A percentile compares a stretch with the other conserved stretches of the same genome.
Evolutionary conservation across 2,329 filamentous ascomycete genomes (phyloP).

Genomic region (Trichoderma cornu-damae): DNA sequence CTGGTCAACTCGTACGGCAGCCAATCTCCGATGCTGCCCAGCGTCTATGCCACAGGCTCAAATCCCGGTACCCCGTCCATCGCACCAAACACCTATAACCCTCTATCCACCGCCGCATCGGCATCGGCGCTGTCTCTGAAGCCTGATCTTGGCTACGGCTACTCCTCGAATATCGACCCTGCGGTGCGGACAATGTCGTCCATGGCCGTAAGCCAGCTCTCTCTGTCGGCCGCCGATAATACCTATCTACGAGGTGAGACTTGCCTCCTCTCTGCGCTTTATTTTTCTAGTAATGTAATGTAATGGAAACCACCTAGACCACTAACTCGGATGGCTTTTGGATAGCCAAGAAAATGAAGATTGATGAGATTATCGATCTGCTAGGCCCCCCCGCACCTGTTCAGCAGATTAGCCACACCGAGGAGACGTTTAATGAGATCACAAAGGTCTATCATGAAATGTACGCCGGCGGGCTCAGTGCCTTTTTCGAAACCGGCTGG

Average conservation of each 20-base stretch:
- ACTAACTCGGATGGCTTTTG: conserved; percentile 25
- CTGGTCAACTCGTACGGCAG: conserved; percentile 41
- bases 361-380: conserved; percentile 64
- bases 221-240: conserved; percentile 25
- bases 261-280: conserved; percentile 25
- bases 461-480: conserved; percentile 68
- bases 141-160: conserved; percentile 44
- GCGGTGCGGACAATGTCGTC: conserved; percentile 48
- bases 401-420: conserved; percentile 47
- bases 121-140: conserved; percentile 32
- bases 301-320: neutral
- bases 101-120: conserved; percentile 28
- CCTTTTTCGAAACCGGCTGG: conserved; percentile 79
- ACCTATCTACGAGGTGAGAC: conserved; percentile 47
- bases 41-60: conserved; percentile 36
- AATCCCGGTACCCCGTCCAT: conserved; percentile 30
- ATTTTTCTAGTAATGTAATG: neutral
- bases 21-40: conserved; percentile 42
- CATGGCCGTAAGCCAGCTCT: conserved; percentile 28
- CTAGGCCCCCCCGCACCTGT: conserved; percentile 57
- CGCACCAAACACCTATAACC: conserved; percentile 28
- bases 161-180: conserved; percentile 57
- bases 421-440: conserved; percentile 58
- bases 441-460: conserved; percentile 68
- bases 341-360: conserved; percentile 52